Conservation (phyloP, 176 grass and related monocot species). For the Oryza brachyantha region DNA sequence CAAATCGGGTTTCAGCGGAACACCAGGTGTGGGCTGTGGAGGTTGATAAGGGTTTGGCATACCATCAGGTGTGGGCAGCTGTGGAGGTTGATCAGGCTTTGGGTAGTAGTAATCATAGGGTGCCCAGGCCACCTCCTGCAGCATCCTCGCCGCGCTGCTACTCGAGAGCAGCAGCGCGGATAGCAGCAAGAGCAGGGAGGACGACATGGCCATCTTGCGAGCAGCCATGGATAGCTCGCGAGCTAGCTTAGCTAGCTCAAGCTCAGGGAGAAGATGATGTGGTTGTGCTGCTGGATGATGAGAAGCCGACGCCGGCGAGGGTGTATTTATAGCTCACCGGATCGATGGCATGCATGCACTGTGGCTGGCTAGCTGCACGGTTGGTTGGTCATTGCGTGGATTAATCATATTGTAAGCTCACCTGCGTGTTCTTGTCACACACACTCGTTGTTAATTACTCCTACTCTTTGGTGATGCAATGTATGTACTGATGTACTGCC, state of each 20-base stretch:
- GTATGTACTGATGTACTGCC: too few species aligned
- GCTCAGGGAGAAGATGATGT: background rate
- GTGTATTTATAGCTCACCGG: slow-evolving; percentile 21
- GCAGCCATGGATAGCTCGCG: slow-evolving; percentile 17
- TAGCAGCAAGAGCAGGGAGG: background rate
- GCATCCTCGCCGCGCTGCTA: slow-evolving; percentile 8
- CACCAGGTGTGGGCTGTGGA: background rate
- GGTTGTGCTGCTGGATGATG: slow-evolving; percentile 5
- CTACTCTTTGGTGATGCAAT: too few species aligned
- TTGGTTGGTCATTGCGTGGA: background rate
- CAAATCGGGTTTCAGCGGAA: background rate
- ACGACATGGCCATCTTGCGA: background rate
- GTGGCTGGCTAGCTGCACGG: background rate
- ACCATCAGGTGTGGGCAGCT: background rate
- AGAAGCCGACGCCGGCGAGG: background rate
- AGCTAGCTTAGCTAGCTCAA: too few species aligned
- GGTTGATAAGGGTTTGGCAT: background rate
- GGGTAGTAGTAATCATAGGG: background rate
- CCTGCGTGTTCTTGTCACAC: background rate
- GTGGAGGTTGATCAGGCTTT: background rate
- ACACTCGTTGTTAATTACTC: background rate
- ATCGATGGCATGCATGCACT: background rate
- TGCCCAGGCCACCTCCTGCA: slow-evolving; percentile 4
- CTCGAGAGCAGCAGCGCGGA: slow-evolving; percentile 13
- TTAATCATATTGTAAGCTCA: background rate